Base-by-base conservation (phyloP, 2,329 filamentous ascomycete genomes). In the Exophiala oligosperma region DNA sequence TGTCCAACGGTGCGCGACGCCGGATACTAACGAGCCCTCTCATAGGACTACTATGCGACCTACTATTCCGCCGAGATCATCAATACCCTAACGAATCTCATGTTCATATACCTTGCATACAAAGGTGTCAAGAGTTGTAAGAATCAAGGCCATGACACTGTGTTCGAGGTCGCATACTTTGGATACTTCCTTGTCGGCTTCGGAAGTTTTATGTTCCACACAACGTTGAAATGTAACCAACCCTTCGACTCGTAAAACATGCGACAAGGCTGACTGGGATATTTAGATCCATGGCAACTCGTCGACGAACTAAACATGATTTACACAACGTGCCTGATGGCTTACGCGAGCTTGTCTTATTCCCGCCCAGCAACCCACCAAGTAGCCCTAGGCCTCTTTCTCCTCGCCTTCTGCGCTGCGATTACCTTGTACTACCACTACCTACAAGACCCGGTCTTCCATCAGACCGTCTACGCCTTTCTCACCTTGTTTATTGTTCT, bases 351-450 rank as follows among this genome's bases (percentile, higher is more conserved):
- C 4, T 92, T 94, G 69, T 85, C 88, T 1, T 90, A 91, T 73
- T 83, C 80, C 12, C 81, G 81, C 59, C 79, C 85, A 1, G 71
- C 70, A 9, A 66, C 63, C 2, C 79, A 84, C 59, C 80, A 83
- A 1, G 66, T 79, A 1, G 57, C 81, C 11, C 77, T 92, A 7
- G 89, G 79, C 6, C 41, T 85, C 3, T 78, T 77, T 12, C 78
- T 90, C 8, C 69, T 84, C 4, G 73, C 73, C 8, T 71, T 87
- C 29, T 79, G 83, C n/a, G 72, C 76, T 38, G 88, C 86, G 67
- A 92, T 95, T 71, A 94, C 91, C 12, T 79, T 89, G 41, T 84
- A 89, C 72, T 96, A 96, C 73, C 89, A 92, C 69, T 85, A 90
- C 62, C 84, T 92, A 14, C 90, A 92, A 70, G 87, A 95, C 64